Evolutionary conservation across 768 basidiomycete species (phyloP).

Genomic region (Russula virescens): DNA sequence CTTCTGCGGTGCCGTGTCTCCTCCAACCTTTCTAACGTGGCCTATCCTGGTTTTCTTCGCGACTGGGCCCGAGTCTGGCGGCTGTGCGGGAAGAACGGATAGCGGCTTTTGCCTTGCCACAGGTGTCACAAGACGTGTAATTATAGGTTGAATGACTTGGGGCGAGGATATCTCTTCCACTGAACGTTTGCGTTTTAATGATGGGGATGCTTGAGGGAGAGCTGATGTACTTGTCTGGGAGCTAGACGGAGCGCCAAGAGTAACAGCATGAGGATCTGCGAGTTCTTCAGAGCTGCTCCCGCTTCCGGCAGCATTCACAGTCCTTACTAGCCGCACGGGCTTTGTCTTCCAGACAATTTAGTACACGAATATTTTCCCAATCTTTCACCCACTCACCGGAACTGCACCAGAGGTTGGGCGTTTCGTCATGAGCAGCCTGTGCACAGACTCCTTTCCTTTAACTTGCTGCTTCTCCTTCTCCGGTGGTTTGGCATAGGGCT

Average conservation of each 20-base stretch:
- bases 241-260: conserved; percentile 3
- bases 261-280: background rate
- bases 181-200: conserved; percentile 19
- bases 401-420: conserved; percentile 6
- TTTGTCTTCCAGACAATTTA: conserved; percentile 16
- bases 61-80: background rate
- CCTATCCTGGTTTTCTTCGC: conserved; percentile 9
- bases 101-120: background rate
- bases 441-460: conserved; percentile 13
- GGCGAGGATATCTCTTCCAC: conserved; percentile 4
- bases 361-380: background rate
- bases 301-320: background rate
- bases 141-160: background rate
- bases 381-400: conserved; percentile 5
- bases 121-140: conserved; percentile 11
- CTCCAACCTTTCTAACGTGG: conserved; percentile 10
- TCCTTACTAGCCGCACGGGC: conserved; percentile 18
- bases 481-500: conserved; percentile 31
- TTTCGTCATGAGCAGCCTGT: conserved; percentile 4
- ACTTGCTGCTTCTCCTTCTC: conserved; percentile 8
- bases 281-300: conserved; percentile 19
- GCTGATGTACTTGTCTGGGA: background rate
- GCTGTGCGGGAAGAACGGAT: background rate
- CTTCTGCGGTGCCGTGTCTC: conserved; percentile 1
- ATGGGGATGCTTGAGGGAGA: conserved; percentile 16